phyloP scores from a whole-genome alignment of 176 grass and related monocot species.

The Zizania latifolia region DNA sequence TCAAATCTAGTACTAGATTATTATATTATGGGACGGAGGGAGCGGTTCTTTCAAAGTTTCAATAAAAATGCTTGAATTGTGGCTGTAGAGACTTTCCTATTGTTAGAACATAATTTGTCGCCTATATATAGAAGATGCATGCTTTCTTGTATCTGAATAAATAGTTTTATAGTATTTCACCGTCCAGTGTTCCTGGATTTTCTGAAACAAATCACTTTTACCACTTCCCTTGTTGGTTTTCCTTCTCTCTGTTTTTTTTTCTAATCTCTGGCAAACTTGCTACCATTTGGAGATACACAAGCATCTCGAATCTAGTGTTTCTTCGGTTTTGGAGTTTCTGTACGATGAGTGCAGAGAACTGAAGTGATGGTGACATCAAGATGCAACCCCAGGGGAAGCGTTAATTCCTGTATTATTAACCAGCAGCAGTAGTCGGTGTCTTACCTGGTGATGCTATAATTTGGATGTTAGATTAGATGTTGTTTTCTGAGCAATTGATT shows the following conservation, averaged over 20 bases:
- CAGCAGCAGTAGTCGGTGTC: neutral
- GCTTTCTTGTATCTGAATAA: neutral
- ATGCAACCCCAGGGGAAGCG: neutral
- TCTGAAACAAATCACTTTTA: neutral
- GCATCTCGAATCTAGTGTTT: slow-evolving; percentile 5
- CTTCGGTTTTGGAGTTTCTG: neutral
- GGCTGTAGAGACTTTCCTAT: neutral
- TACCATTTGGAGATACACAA: neutral
- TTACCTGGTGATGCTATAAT: slow-evolving; percentile 24
- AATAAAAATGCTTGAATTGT: neutral
- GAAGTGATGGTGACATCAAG: slow-evolving; percentile 27
- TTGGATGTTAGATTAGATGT: slow-evolving; percentile 31
- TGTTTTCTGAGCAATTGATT: slow-evolving; percentile 23
- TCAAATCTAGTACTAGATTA: too few relatives aligned
- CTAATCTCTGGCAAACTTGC: neutral
- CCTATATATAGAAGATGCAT: neutral
- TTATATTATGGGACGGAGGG: too few relatives aligned
- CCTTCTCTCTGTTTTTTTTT: neutral
- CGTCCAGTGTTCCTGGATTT: neutral
- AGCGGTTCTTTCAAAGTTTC: neutral
- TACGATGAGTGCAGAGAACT: slow-evolving; percentile 10
- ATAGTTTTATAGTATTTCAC: neutral
- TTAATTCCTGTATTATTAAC: slow-evolving; percentile 27
- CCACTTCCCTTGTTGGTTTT: neutral
- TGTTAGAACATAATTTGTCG: neutral